These are phyloP conservation scores for Fomitopsis betulina DNA, from an alignment of 1,284 basidiomycete species.

Conservation along the genomic window DNA sequence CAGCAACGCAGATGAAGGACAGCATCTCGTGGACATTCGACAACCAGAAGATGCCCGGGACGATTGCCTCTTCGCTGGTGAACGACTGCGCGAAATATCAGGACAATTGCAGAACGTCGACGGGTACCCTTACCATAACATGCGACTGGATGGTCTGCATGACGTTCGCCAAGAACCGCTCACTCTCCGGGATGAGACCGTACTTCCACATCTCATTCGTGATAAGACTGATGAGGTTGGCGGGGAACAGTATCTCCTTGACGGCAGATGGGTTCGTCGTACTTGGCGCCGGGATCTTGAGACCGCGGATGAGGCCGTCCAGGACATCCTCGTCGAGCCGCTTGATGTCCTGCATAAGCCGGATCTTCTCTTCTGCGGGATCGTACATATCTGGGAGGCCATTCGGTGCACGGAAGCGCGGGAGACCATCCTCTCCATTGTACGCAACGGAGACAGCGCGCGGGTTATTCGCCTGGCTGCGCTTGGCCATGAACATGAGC, in stretches of 20 bases:
- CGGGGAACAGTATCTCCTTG: constrained; percentile 98
- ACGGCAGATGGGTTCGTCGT: constrained; percentile 88
- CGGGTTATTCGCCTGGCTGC: constrained; percentile 70
- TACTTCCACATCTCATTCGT: constrained; percentile 99
- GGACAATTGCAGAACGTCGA: not conserved
- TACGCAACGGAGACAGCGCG: constrained; percentile 93
- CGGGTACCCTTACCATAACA: constrained; percentile 79
- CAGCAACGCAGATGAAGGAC: constrained; percentile 97
- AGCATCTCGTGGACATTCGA: constrained; percentile 99
- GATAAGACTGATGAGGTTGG: constrained; percentile 96
- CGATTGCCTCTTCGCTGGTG: constrained; percentile 90
- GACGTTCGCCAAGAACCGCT: constrained; percentile 96
- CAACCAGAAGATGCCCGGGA: constrained; percentile 98
- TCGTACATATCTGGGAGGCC: constrained; percentile 72
- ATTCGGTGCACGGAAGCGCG: constrained; percentile 64
- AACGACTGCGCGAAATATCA: constrained; percentile 56
- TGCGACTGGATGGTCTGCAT: constrained; percentile 98
- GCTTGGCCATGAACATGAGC: constrained; percentile 73
- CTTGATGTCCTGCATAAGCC: constrained; percentile 89
- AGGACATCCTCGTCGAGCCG: constrained; percentile 94
- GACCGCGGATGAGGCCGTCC: constrained; percentile 83
- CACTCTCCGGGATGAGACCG: constrained; percentile 94
- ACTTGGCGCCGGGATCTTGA: constrained; percentile 93
- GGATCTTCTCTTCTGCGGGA: constrained; percentile 92
- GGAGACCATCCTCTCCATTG: constrained; percentile 70